Evolutionary conservation across 139 green algal genomes (phyloP), one percentile per base, ranked within the genome.

Genomic region (Ettlia oleoabundans): DNA sequence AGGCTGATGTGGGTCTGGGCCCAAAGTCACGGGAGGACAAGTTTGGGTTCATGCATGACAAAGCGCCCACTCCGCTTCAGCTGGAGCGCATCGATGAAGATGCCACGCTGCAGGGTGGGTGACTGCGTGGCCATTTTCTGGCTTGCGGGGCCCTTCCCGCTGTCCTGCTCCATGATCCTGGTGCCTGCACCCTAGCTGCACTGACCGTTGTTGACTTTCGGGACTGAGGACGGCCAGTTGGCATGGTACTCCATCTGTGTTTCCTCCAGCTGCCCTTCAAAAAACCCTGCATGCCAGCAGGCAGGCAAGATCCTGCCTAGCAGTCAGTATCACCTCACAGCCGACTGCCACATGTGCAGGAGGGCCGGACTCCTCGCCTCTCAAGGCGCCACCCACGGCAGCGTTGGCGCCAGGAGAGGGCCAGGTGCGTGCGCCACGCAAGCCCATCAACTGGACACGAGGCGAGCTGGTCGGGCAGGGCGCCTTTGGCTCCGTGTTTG

Each of bases 401-500:
- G 63, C 22, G 4, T 53, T 19, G 74, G 2, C 13, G 8, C 21
- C 32, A 13, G 21, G 30, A 9, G 10, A 26, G 58, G 47, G 47
- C 47, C 47, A 15, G 47, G 13, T 58, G 47, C 47, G 47, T 10
- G 47, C 13, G 58, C 58, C 19, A 47, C 68, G 82, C 38, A 86
- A 78, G 53, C 88, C 87, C 38, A 86, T 93, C 40, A 90, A 86
- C 35, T 99, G 96, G 96, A 92, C 88, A 26, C 86, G 87, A 35
- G 96, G 96, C 33, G 91, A 98, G 62, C 90, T 98, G 22, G 94
- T 99, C 6, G 96, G 96, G 1, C 87, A 92, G 35, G 96, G 96
- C 35, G 96, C 95, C 2, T 99, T 97, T 88, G 96, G 96, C 21
- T 88, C 88, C 10, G 97, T 97, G n/a, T 99, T 96, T 72, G 81